Evolutionary conservation across 2,329 filamentous ascomycete species (phyloP).

Genomic region (Cladosporium halotolerans): DNA sequence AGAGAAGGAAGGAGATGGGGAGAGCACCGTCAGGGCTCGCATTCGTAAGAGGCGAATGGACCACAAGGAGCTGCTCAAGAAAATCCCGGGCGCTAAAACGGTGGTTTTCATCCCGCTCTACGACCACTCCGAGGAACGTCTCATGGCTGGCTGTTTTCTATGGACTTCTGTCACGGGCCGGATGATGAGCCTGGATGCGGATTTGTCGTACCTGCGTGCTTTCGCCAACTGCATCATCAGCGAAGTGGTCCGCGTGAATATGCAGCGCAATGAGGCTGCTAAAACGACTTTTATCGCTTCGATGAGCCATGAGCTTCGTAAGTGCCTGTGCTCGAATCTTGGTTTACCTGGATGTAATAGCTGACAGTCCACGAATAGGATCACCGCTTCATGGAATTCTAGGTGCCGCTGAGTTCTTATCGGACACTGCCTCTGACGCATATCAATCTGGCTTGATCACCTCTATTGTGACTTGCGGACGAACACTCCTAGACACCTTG

Average conservation of each 20-base stretch:
- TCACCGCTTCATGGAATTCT: conserved; percentile 41
- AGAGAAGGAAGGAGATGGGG: conserved; percentile 28
- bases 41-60: conserved; percentile 32
- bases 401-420: conserved; percentile 43
- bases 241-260: conserved; percentile 34
- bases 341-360: no score
- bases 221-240: conserved; percentile 37
- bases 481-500: conserved; percentile 43
- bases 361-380: not conserved
- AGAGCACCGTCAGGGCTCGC: conserved; percentile 13
- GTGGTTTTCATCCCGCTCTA: conserved; percentile 48
- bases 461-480: conserved; percentile 44
- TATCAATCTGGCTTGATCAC: conserved; percentile 40
- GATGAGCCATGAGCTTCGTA: conserved; percentile 46
- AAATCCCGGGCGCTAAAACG: conserved; percentile 32
- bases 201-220: conserved; percentile 37
- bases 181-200: conserved; percentile 33
- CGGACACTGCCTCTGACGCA: conserved; percentile 37
- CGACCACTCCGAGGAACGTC: conserved; percentile 40
- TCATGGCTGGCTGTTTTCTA: conserved; percentile 40
- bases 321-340: not conserved
- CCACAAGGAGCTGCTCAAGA: conserved; percentile 33
- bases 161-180: conserved; percentile 40
- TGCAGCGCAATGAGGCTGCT: conserved; percentile 37
- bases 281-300: conserved; percentile 47